These are phyloP conservation scores for Begonia masoniana DNA, from an alignment of 306 rosid genomes.

Conservation along the genomic window DNA sequence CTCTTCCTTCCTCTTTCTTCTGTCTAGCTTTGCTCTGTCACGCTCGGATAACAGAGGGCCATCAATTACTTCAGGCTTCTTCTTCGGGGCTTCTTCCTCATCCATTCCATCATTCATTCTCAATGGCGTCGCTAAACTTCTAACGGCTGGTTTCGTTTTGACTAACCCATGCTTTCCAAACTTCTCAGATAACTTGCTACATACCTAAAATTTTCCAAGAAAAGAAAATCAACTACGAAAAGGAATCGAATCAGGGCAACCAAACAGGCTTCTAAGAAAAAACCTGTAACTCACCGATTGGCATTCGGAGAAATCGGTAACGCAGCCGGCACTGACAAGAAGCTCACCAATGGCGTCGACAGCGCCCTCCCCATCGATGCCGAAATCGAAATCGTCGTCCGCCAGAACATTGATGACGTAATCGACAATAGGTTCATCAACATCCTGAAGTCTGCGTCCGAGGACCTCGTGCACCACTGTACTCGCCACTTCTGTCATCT, in stretches of 20 bases:
- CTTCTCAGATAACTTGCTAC: conserved; percentile 60
- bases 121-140: conserved; percentile 79
- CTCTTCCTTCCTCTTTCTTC: conserved; percentile 87
- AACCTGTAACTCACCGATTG: conserved; percentile 49
- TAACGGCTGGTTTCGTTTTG: conserved; percentile 57
- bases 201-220: conserved; percentile 31
- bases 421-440: conserved; percentile 77
- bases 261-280: background rate
- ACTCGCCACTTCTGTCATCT: conserved; percentile 85
- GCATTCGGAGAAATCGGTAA: conserved; percentile 56
- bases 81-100: conserved; percentile 58
- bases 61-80: conserved; percentile 72
- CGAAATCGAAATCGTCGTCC: conserved; percentile 92
- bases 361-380: conserved; percentile 79
- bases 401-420: conserved; percentile 93
- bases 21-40: conserved; percentile 55
- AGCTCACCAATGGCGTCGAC: conserved; percentile 83
- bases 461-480: conserved; percentile 80
- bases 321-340: conserved; percentile 80
- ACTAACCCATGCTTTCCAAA: conserved; percentile 91
- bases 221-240: no score
- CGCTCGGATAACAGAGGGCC: conserved; percentile 89
- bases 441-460: conserved; percentile 53
- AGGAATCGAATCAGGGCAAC: conserved; percentile 1
- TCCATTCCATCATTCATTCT: conserved; percentile 94